A percentile compares a stretch with the other conserved stretches of the same genome.
Conservation (phyloP, 495 filamentous ascomycete genomes). For the Saxophila tyrrhenica region DNA sequence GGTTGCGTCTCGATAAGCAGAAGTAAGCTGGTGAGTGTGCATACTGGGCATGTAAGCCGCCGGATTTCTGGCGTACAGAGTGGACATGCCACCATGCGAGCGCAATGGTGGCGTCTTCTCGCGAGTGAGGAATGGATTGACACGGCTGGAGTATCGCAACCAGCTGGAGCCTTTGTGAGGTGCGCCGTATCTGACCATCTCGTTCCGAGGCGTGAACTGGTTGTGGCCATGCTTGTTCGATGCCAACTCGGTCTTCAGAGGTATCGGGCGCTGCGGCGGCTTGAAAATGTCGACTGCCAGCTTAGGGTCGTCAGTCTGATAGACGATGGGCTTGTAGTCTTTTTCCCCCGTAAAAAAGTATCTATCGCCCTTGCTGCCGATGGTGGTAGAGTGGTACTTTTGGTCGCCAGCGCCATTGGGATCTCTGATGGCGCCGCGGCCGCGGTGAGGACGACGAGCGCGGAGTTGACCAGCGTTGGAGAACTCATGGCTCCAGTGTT, state of each 20-base stretch:
- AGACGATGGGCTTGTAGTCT: slow-evolving; percentile 12
- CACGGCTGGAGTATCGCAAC: slow-evolving; percentile 11
- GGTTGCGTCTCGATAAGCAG: neutral
- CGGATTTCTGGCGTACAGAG: neutral
- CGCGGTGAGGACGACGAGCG: slow-evolving; percentile 20
- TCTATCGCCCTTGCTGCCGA: neutral
- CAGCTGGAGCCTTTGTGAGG: neutral
- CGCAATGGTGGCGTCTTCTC: neutral
- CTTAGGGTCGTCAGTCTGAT: neutral
- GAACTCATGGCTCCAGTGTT: slow-evolving; percentile 25
- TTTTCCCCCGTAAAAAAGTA: slow-evolving; percentile 14
- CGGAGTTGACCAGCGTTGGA: slow-evolving; percentile 17
- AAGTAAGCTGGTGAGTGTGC: neutral
- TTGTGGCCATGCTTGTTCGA: slow-evolving; percentile 10
- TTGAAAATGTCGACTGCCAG: neutral
- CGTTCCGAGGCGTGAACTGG: slow-evolving; percentile 12
- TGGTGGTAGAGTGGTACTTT: neutral
- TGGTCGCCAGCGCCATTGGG: neutral
- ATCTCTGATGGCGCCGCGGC: slow-evolving; percentile 13
- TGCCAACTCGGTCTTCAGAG: neutral
- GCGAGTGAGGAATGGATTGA: slow-evolving; percentile 38
- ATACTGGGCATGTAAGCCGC: neutral
- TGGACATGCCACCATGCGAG: neutral
- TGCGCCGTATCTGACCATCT: slow-evolving; percentile 14
- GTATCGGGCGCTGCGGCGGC: neutral